Conservation (phyloP, 345 rosid species). For the Anastatica hierochuntica region DNA sequence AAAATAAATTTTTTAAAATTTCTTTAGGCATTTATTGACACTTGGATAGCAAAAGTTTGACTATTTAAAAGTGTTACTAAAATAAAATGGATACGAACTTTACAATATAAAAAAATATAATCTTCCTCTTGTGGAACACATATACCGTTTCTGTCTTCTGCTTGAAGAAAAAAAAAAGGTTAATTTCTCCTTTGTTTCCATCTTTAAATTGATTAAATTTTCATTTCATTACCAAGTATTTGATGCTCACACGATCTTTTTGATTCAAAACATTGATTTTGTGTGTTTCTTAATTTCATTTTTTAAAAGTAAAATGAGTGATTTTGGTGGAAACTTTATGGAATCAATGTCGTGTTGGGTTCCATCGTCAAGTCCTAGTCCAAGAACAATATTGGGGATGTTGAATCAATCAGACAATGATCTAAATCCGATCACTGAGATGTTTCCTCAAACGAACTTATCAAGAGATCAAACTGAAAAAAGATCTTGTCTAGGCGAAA, state of each 20-base stretch:
- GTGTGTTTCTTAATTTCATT: neutral
- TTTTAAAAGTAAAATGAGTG: neutral
- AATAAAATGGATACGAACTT: neutral
- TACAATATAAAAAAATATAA: conserved; percentile 1
- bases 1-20: neutral
- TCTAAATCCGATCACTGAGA: neutral
- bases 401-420: neutral
- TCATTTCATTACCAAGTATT: too few relatives aligned
- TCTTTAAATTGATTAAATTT: too few relatives aligned
- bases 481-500: conserved; percentile 6
- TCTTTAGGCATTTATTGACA: neutral
- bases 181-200: too few relatives aligned
- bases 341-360: neutral
- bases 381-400: neutral
- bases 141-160: too few relatives aligned
- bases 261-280: neutral
- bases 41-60: conserved; percentile 9
- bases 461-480: neutral
- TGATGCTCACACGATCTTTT: too few relatives aligned
- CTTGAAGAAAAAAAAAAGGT: neutral
- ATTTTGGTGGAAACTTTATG: neutral
- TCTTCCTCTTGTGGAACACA: too few relatives aligned
- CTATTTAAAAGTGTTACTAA: conserved; percentile 3
- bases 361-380: conserved; percentile 5
- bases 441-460: neutral